These are phyloP conservation scores for Conidiobolus incongruus DNA, from an alignment of 371 early-diverging fungal genomes.

Conservation along the genomic window DNA sequence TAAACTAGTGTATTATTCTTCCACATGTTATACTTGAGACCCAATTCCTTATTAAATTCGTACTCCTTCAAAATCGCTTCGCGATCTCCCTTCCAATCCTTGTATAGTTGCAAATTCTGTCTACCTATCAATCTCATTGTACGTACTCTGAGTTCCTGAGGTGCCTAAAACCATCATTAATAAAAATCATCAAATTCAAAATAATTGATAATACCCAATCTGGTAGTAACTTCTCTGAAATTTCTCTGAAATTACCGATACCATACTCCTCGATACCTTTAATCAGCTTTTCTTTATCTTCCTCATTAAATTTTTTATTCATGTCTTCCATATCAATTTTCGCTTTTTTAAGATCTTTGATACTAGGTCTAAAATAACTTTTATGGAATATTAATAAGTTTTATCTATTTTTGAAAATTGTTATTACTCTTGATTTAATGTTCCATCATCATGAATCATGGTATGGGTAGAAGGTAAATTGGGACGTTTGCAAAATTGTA, in stretches of 20 bases:
- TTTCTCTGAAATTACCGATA: conserved; percentile 71
- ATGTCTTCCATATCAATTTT: conserved; percentile 10
- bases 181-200: not conserved
- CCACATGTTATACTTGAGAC: conserved; percentile 50
- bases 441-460: conserved; percentile 59
- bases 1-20: conserved; percentile 62
- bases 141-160: conserved; percentile 67
- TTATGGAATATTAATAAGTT: not conserved
- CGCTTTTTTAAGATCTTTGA: conserved; percentile 6
- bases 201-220: conserved; percentile 41
- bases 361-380: conserved; percentile 6
- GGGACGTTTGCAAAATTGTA: conserved; percentile 57
- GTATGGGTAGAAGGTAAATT: conserved; percentile 57
- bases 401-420: not conserved
- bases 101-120: conserved; percentile 67
- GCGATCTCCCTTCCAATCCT: conserved; percentile 60
- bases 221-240: conserved; percentile 52
- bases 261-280: conserved; percentile 66
- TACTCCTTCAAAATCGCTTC: conserved; percentile 46
- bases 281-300: conserved; percentile 44
- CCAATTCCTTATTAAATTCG: conserved; percentile 55
- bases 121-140: conserved; percentile 67
- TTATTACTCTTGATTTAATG: conserved; percentile 68
- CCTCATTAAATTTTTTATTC: conserved; percentile 63
- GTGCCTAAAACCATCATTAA: conserved; percentile 17